Evolutionary conservation across 2,329 filamentous ascomycete species (phyloP), one percentile per base, ranked within the genome.

Genomic region (Monilinia vaccinii-corymbosi): DNA sequence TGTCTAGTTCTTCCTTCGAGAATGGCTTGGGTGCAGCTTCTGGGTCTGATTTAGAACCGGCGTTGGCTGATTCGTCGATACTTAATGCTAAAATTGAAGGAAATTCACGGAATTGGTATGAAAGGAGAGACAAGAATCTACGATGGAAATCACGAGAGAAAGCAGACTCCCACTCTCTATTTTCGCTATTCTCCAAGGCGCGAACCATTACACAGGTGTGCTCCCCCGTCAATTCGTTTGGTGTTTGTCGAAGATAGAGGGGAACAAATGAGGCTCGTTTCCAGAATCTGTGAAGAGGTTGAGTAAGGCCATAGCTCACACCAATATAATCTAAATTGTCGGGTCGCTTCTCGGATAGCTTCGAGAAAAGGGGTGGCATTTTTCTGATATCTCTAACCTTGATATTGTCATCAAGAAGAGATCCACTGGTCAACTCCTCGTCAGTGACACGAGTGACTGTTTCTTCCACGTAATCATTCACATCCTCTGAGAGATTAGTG

Each of bases 191-290:
- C 61, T 83, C 80, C 8, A 99, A 79, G 1, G 91, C 88, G 60
- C 91, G 85, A 52, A 99, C 81, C 95, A 99, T 99, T 32, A 99
- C 93, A 71, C 91, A 97, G 0, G 94, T 96, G 73, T 99, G 94
- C 75, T 99, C 94, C 59, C 94, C 94, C 0, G 95, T 99, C 49
- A 99, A 80, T 60, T 97, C 94, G 71, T 97, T 99, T 56, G 94
- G 81, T 2, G 95, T 99, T 76, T 99, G 94, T 38, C 94, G 84
- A 16, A 99, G 81, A 70, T 99, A 99, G 0, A 99, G 90, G 0
- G 94, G 94, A 2, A 86, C 84, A 72, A 97, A 99, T 0, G 80
- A 79, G 18, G 88, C 84, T 40, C 89, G 87, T 75, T 97, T 96
- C 94, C 94, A 99, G 79, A 99, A 99, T 71, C 90, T 95, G 77